Base-by-base conservation (phyloP, 116 monocot genomes). In the Posidonia oceanica region DNA sequence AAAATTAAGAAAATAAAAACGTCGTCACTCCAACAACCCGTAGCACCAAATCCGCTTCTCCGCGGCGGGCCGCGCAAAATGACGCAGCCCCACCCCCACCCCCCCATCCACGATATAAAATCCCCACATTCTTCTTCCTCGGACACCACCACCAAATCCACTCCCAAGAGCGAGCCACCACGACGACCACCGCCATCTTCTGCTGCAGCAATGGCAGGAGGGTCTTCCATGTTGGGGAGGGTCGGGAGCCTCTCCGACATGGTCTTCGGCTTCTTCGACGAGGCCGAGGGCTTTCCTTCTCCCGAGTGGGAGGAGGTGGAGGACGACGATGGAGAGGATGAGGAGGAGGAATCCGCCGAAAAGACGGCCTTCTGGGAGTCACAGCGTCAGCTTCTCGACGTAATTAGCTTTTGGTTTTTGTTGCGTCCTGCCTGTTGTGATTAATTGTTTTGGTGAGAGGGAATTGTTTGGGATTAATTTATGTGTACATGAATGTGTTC, bases 161-260 rank as follows among this genome's bases (percentile, higher is more conserved):
- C 48, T 10, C 0, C 12, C 48, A 12, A 48, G 48, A 48, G 10
- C n/a, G 44, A 44, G 12, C 7, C 48, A 48, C 7, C 48, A 48
- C 48, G 6, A 12, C 48, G 48, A 12, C 48, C 48, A 12, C 48
- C 1, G 8, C 7, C 5, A 12, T 42, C 42, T 3, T 42, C 48
- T 5, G 48, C 48, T 4, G 48, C 48, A 48, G 12, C 12, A 48
- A 29, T 29, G 29, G 29, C 29, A 29, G 29, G 7, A 7, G 94
- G 53, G 68, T 94, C 94, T 63, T 86, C 94, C 21, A 94, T 91
- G 83, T 91, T 83, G 58, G 96, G 86, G 87, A 89, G 89, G 67
- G 96, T 52, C 41, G 64, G 23, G 52, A 91, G 87, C 74, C 67
- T 85, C 11, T 85, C 87, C 4, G 91, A 85, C 17, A 75, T 86